Percentiles rank a stretch among this genome's conserved stretches.
Conservation (phyloP, 2,329 filamentous ascomycete genomes). For the Neofusicoccum kwambonambiense region DNA sequence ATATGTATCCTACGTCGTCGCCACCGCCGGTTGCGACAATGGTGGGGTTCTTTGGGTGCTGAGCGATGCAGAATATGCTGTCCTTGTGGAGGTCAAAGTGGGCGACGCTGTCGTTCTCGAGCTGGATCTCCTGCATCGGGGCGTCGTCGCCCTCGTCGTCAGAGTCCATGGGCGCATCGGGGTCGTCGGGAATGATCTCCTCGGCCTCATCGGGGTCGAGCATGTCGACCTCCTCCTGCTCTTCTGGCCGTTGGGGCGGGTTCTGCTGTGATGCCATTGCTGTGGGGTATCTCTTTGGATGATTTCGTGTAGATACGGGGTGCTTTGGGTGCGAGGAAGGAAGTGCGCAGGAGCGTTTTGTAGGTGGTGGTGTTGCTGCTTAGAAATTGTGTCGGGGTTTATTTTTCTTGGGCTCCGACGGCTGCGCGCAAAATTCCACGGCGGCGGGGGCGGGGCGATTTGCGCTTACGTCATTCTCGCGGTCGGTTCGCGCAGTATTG, state of each 20-base stretch:
- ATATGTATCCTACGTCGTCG: conserved; percentile 82
- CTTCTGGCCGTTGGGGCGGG: conserved; percentile 19
- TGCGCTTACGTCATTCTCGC: conserved; percentile 13
- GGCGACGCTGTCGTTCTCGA: conserved; percentile 89
- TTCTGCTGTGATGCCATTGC: conserved; percentile 22
- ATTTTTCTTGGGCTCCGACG: conserved; percentile 11
- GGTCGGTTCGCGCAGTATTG: too few relatives aligned
- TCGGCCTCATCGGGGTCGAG: conserved; percentile 74
- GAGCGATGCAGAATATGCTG: conserved; percentile 91
- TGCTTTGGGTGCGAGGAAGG: neutral
- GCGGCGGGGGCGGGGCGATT: conserved; percentile 8
- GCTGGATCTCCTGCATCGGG: conserved; percentile 64
- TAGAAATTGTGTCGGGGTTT: conserved; percentile 17
- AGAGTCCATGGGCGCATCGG: conserved; percentile 76
- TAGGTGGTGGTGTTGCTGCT: conserved; percentile 6
- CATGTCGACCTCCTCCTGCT: conserved; percentile 66
- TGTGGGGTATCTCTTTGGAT: neutral
- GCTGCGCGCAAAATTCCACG: conserved; percentile 1
- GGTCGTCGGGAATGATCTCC: conserved; percentile 68
- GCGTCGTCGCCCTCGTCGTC: conserved; percentile 58
- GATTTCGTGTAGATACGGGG: neutral
- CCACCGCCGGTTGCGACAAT: conserved; percentile 86
- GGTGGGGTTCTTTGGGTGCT: conserved; percentile 76
- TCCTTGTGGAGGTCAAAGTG: conserved; percentile 91
- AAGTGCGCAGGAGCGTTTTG: neutral